Conservation (phyloP, 1,284 basidiomycete species). For the Coniferiporia weirii region DNA sequence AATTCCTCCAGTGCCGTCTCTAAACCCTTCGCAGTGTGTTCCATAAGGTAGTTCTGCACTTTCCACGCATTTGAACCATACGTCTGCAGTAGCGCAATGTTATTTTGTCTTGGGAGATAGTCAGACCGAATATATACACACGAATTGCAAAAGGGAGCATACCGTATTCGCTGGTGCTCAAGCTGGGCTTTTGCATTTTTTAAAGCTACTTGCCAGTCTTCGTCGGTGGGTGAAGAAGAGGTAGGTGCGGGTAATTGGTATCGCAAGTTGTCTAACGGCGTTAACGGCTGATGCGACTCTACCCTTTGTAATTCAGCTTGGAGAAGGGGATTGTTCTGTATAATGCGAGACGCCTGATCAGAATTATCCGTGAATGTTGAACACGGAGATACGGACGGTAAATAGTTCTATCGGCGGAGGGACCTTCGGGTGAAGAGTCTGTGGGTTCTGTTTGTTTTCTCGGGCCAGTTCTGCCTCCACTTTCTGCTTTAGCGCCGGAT, state of each 20-base stretch:
- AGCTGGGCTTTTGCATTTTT: conserved; percentile 81
- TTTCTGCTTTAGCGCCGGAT: conserved; percentile 64
- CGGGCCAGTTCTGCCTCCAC: conserved; percentile 70
- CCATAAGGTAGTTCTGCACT: conserved; percentile 84
- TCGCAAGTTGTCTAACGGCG: conserved; percentile 72
- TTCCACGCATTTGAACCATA: conserved; percentile 92
- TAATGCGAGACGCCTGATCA: conserved; percentile 17
- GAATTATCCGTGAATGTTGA: neutral
- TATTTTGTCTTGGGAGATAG: conserved; percentile 58
- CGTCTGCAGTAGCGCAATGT: conserved; percentile 78
- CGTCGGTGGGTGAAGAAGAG: conserved; percentile 58
- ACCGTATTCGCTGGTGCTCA: conserved; percentile 87
- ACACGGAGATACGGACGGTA: conserved; percentile 43
- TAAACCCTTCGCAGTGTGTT: conserved; percentile 69
- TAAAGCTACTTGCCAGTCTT: conserved; percentile 77
- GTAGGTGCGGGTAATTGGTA: conserved; percentile 76
- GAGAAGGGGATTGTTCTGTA: conserved; percentile 59
- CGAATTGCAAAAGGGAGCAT: neutral
- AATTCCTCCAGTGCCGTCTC: conserved; percentile 70
- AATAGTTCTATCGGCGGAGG: conserved; percentile 67
- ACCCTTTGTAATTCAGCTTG: conserved; percentile 70
- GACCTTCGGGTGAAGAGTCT: conserved; percentile 62
- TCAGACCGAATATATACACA: conserved; percentile 7
- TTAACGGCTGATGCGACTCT: conserved; percentile 64
- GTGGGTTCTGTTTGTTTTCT: conserved; percentile 50